Conservation (phyloP, 2,329 filamentous ascomycete genomes). For the Pyrenophora seminiperda region DNA sequence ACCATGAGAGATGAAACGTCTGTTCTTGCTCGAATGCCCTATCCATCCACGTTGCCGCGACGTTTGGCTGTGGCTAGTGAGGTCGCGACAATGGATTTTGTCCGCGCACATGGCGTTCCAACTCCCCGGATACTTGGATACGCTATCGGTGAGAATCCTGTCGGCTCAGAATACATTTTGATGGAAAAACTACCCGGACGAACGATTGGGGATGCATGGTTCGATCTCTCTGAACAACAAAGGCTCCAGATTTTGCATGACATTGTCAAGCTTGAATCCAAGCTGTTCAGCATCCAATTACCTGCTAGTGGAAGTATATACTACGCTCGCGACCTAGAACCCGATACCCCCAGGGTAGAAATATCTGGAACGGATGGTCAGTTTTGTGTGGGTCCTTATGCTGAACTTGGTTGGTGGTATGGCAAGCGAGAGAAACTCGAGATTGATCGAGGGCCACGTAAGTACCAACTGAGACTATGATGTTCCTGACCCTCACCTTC, state of each 20-base stretch:
- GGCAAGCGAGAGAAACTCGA: constrained; percentile 22
- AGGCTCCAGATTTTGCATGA: constrained; percentile 23
- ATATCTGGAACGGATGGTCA: constrained; percentile 16
- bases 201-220: constrained; percentile 29
- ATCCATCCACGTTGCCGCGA: constrained; percentile 37
- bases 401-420: constrained; percentile 26
- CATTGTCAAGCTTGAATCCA: constrained; percentile 27
- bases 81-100: constrained; percentile 45
- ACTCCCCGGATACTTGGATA: constrained; percentile 33
- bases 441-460: constrained; percentile 32
- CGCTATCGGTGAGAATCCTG: constrained; percentile 22
- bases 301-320: constrained; percentile 36
- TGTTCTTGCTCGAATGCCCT: constrained; percentile 43
- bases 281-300: constrained; percentile 24
- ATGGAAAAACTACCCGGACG: constrained; percentile 37
- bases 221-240: constrained; percentile 25
- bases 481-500: neutral
- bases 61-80: constrained; percentile 45
- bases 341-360: constrained; percentile 6
- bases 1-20: constrained; percentile 33
- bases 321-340: constrained; percentile 19
- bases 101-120: constrained; percentile 35
- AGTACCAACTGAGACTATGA: constrained; percentile 1
- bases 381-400: constrained; percentile 32
- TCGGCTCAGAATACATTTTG: constrained; percentile 40